Conservation (phyloP, 805 yeast genomes). For the Candida dendrica region DNA sequence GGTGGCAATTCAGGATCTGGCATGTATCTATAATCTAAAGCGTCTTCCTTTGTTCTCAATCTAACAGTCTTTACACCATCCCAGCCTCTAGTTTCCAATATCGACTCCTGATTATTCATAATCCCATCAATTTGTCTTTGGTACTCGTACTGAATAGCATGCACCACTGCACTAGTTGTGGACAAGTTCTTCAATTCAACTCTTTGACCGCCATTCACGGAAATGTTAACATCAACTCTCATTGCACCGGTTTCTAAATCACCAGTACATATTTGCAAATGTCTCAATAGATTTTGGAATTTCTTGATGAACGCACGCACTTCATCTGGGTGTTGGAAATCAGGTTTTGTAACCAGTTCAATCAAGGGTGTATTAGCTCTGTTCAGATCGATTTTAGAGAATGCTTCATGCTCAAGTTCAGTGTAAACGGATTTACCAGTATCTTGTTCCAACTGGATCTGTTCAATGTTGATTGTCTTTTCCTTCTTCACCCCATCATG, state of each 20-base stretch:
- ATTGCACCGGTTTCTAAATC: constrained; percentile 93
- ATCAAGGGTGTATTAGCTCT: constrained; percentile 81
- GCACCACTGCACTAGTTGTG: constrained; percentile 69
- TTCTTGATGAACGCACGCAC: constrained; percentile 77
- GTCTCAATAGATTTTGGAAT: constrained; percentile 64
- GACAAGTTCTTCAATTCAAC: constrained; percentile 89
- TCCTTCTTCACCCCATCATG: constrained; percentile 44
- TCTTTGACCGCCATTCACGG: constrained; percentile 62
- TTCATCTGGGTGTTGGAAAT: constrained; percentile 58
- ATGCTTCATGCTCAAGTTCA: constrained; percentile 18
- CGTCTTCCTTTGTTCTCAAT: constrained; percentile 70
- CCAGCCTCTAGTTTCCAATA: constrained; percentile 86
- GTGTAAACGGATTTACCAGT: constrained; percentile 75
- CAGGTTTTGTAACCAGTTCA: constrained; percentile 89
- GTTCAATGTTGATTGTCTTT: constrained; percentile 56
- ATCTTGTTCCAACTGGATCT: constrained; percentile 91
- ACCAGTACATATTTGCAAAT: constrained; percentile 72
- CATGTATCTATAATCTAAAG: constrained; percentile 85
- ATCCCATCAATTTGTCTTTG: constrained; percentile 55
- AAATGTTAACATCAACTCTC: constrained; percentile 91
- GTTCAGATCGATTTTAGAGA: constrained; percentile 64
- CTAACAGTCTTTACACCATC: constrained; percentile 64
- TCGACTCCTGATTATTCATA: constrained; percentile 26
- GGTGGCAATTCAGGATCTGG: constrained; percentile 87
- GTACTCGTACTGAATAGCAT: constrained; percentile 71